These are phyloP conservation scores for Pochonia chlamydosporia DNA, from an alignment of 2,329 filamentous ascomycete species.

Conservation along the genomic window DNA sequence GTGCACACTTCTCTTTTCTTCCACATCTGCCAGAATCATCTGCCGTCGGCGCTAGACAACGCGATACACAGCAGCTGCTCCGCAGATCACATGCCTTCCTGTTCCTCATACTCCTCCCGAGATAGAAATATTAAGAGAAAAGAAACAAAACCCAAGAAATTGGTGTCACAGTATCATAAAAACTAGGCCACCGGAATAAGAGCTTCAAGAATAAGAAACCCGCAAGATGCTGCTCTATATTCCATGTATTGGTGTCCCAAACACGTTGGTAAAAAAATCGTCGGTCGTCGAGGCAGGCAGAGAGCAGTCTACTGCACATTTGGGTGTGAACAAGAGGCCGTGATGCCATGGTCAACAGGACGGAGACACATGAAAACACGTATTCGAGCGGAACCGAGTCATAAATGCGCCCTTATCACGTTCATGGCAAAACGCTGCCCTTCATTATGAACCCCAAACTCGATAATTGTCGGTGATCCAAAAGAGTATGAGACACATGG, in stretches of 20 bases:
- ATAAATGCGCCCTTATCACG: too few relatives aligned
- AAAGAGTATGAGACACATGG: neutral
- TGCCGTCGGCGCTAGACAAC: slow-evolving; percentile 9
- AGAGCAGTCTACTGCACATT: neutral
- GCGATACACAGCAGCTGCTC: slow-evolving; percentile 6
- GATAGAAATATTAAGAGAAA: slow-evolving; percentile 5
- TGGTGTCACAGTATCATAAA: neutral
- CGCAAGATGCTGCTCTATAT: neutral
- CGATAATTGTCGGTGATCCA: neutral
- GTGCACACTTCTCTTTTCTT: too few relatives aligned
- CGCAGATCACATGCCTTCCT: neutral
- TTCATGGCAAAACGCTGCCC: neutral
- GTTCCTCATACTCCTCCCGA: neutral
- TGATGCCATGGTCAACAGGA: neutral
- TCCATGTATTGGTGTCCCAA: neutral
- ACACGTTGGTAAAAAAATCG: neutral
- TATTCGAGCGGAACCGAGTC: neutral
- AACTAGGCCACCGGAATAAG: slow-evolving; percentile 5
- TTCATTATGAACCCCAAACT: neutral
- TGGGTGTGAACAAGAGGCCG: neutral
- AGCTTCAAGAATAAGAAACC: slow-evolving; percentile 7
- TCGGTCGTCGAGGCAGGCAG: neutral
- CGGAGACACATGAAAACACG: neutral
- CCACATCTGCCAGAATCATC: neutral
- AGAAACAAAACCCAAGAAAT: slow-evolving; percentile 3